Percentiles rank a stretch among this genome's conserved stretches.
Conservation (phyloP, 2,329 filamentous ascomycete genomes). For the Periconia sp. region DNA sequence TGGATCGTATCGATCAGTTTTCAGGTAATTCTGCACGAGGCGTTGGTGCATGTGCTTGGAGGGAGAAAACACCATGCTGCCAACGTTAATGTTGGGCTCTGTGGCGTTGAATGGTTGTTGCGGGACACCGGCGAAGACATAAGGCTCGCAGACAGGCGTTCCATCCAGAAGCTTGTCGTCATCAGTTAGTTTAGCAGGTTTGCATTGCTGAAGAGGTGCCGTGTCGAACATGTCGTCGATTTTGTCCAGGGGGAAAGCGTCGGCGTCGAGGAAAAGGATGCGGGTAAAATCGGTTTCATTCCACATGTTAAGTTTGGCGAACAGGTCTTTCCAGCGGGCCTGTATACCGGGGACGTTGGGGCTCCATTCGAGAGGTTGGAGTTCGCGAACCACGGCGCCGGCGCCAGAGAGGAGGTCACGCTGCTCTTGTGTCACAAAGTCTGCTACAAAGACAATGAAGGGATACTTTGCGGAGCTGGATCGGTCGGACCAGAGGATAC, state of each 20-base stretch:
- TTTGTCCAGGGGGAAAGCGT: conserved; percentile 34
- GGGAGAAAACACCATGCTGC: conserved; percentile 35
- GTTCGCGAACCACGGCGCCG: conserved; percentile 37
- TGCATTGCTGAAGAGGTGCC: conserved; percentile 21
- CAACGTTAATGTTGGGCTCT: conserved; percentile 32
- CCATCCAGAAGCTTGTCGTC: conserved; percentile 27
- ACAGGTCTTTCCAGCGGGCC: conserved; percentile 36
- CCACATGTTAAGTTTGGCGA: conserved; percentile 42
- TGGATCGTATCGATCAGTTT: conserved; percentile 31
- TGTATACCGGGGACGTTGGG: conserved; percentile 23
- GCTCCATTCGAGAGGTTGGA: conserved; percentile 29
- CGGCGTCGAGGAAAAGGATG: conserved; percentile 37
- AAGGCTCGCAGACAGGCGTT: conserved; percentile 28
- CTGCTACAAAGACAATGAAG: conserved; percentile 38
- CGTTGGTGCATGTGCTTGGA: conserved; percentile 31
- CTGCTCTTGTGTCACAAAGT: conserved; percentile 33
- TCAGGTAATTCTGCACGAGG: conserved; percentile 35
- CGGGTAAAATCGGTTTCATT: conserved; percentile 32
- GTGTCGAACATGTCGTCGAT: conserved; percentile 36
- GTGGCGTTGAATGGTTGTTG: conserved; percentile 17
- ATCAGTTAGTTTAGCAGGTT: conserved; percentile 19
- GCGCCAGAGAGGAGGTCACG: conserved; percentile 32
- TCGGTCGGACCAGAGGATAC: conserved; percentile 33
- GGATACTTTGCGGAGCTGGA: conserved; percentile 28
- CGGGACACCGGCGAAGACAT: conserved; percentile 31